Conservation (phyloP, 2,329 filamentous ascomycete genomes). For the Xylaria sp. region DNA sequence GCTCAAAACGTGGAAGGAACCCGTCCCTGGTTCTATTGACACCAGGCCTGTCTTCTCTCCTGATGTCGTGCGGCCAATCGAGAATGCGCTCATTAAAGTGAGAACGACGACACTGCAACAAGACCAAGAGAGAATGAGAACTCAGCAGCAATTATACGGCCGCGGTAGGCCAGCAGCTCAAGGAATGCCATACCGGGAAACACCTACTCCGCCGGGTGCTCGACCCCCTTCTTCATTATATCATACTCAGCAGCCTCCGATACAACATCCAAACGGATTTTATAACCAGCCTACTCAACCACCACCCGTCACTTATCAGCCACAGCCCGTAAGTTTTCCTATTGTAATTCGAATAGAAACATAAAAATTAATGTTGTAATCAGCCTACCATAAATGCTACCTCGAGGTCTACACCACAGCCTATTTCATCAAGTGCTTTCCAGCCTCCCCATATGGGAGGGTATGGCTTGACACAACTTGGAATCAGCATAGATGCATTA, state of each 20-base stretch:
- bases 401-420: slow-evolving; percentile 54
- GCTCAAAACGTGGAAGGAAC: slow-evolving; percentile 97
- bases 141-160: slow-evolving; percentile 64
- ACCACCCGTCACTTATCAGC: slow-evolving; percentile 45
- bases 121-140: slow-evolving; percentile 65
- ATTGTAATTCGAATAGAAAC: not conserved
- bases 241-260: slow-evolving; percentile 51
- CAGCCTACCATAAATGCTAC: slow-evolving; percentile 42
- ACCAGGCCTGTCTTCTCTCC: slow-evolving; percentile 90
- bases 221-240: slow-evolving; percentile 51
- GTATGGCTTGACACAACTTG: slow-evolving; percentile 55
- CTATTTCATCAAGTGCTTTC: slow-evolving; percentile 54
- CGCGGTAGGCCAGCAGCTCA: slow-evolving; percentile 63
- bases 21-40: slow-evolving; percentile 92
- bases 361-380: slow-evolving; percentile 32
- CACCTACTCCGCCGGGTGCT: slow-evolving; percentile 75
- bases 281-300: slow-evolving; percentile 43
- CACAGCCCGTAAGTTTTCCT: slow-evolving; percentile 47
- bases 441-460: slow-evolving; percentile 55
- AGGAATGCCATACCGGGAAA: slow-evolving; percentile 71
- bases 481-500: slow-evolving; percentile 76
- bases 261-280: slow-evolving; percentile 51
- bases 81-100: slow-evolving; percentile 91
- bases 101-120: slow-evolving; percentile 69
- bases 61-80: slow-evolving; percentile 89